Evolutionary conservation across 345 rosid species (phyloP).

Genomic region (Angophora floribunda): DNA sequence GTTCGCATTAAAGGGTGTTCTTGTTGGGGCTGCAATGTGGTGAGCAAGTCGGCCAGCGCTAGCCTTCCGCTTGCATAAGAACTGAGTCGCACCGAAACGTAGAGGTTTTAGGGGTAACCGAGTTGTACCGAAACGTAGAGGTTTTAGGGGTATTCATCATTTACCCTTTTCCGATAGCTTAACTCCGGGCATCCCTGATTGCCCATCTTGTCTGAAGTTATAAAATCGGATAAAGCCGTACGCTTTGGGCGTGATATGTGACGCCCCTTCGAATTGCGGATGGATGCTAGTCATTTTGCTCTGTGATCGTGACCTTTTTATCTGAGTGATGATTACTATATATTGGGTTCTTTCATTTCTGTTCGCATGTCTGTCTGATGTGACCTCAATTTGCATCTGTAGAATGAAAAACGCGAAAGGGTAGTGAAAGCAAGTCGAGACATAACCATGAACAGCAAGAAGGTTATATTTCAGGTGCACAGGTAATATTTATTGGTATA

Average conservation of each 20-base stretch:
- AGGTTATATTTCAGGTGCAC: slow-evolving; percentile 94
- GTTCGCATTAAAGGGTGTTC: background rate
- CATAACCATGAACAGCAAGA: slow-evolving; percentile 85
- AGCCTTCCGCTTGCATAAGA: background rate
- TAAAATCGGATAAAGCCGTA: background rate
- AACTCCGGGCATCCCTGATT: background rate
- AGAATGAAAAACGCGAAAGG: slow-evolving; percentile 94
- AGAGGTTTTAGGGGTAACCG: background rate
- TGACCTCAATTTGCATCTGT: background rate
- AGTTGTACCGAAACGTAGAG: background rate
- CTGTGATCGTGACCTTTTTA: background rate
- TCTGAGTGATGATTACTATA: background rate
- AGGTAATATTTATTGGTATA: slow-evolving; percentile 31
- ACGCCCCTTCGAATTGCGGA: background rate
- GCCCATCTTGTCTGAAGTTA: background rate
- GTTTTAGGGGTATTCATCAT: background rate
- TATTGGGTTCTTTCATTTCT: background rate
- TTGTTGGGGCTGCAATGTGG: background rate
- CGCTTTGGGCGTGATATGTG: background rate
- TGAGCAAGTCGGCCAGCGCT: background rate
- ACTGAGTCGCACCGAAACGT: background rate
- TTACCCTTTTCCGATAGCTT: background rate
- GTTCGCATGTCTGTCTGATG: background rate
- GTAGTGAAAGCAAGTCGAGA: slow-evolving; percentile 95
- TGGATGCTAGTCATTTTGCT: background rate